phyloP scores from a whole-genome alignment of 805 yeast genomes.

The Vanderwaltozyma verrucispora region DNA sequence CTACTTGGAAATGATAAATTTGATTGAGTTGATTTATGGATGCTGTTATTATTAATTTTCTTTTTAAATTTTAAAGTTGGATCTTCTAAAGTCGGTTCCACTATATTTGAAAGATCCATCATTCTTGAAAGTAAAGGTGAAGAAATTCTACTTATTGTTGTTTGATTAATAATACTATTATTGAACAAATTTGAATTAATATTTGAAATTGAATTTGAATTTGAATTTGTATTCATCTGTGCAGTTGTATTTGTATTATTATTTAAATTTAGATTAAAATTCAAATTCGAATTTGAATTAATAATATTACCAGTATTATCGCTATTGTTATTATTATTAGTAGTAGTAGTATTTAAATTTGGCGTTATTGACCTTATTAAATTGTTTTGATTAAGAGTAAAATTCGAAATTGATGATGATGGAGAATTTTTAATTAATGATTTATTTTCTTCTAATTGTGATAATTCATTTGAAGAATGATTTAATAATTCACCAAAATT shows the following conservation, averaged over 20 bases:
- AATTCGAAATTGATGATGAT: constrained; percentile 5
- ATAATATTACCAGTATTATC: no score
- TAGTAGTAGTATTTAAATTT: constrained; percentile 2
- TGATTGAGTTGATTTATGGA: no score
- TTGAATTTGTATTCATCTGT: neutral
- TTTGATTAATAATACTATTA: constrained; percentile 2
- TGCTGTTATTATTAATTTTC: constrained; percentile 5
- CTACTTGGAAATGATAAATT: no score
- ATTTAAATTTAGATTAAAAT: neutral
- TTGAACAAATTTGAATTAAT: neutral
- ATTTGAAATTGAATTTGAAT: constrained; percentile 4
- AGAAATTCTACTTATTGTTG: constrained; percentile 24
- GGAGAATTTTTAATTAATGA: constrained; percentile 6
- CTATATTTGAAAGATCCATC: constrained; percentile 29
- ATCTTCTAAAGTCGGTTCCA: constrained; percentile 30
- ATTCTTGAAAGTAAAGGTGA: constrained; percentile 27
- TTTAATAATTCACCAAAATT: constrained; percentile 21
- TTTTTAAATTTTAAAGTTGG: constrained; percentile 23
- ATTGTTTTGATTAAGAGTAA: constrained; percentile 3
- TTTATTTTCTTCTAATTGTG: constrained; percentile 17
- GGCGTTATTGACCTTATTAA: constrained; percentile 13
- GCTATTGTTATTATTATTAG: no score
- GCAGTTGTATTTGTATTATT: neutral
- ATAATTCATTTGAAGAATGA: constrained; percentile 22
- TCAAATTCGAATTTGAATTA: no score